phyloP scores from a whole-genome alignment of 371 early-diverging fungal genomes.

The Rhizopus delemar region DNA sequence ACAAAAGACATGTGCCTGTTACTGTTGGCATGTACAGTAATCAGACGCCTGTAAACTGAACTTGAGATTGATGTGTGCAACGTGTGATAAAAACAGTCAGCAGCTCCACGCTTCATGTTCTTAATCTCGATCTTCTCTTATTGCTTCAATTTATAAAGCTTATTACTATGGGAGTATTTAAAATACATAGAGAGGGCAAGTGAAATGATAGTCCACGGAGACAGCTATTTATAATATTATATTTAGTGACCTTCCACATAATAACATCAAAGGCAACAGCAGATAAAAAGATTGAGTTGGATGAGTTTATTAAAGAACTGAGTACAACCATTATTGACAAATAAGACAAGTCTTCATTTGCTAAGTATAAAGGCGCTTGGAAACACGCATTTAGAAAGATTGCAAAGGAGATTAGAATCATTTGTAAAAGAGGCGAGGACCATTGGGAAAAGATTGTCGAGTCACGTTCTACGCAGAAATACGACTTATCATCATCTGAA shows the following conservation, averaged over 20 bases:
- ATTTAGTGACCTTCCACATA: conserved; percentile 17
- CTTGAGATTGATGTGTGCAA: too few species aligned
- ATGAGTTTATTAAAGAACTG: conserved; percentile 20
- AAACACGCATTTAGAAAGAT: conserved; percentile 18
- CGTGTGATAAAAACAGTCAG: too few species aligned
- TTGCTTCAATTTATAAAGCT: too few species aligned
- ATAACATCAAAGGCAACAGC: conserved; percentile 21
- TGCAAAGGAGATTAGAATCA: conserved; percentile 16
- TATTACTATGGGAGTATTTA: too few species aligned
- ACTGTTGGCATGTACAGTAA: too few species aligned
- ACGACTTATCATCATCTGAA: conserved; percentile 13
- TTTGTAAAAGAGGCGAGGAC: conserved; percentile 18
- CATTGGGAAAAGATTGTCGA: conserved; percentile 15
- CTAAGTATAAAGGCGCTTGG: conserved; percentile 15
- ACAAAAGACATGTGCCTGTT: too few species aligned
- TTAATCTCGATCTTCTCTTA: too few species aligned
- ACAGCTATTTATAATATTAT: conserved; percentile 11
- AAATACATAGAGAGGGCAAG: too few species aligned
- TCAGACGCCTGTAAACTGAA: too few species aligned
- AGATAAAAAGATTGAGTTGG: conserved; percentile 17
- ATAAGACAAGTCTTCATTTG: conserved; percentile 19
- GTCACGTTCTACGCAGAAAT: conserved; percentile 14
- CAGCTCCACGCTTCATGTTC: too few species aligned
- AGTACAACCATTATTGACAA: conserved; percentile 17
- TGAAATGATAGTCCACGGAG: too few species aligned